Base-by-base conservation (phyloP, 1,139 yeast genomes). In the Spathaspora sp. region DNA sequence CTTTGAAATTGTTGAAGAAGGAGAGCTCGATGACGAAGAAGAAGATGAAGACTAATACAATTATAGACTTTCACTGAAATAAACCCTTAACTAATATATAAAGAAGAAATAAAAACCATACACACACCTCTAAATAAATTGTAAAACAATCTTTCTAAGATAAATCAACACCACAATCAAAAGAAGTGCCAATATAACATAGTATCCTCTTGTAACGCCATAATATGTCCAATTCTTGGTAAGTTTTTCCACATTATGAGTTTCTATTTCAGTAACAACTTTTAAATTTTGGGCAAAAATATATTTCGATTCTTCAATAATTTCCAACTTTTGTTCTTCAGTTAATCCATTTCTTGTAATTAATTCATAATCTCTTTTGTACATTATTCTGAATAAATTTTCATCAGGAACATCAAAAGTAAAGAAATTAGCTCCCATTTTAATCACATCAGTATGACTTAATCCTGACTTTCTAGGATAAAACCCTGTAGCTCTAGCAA, bases 361-460 rank as follows among this genome's bases (percentile, higher is more conserved):
- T 49, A 87, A 70, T 67, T 89, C 96, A 65, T 83, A 88, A 53
- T 85, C 87, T 56, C 86, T 76, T 70, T 87, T 88, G 68, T 84
- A 89, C 31, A 72, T 64, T 42, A 82, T 65, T 59, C 95, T 77
- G 52, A 88, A 75, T 46, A 76, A 71, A 54, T 81, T 78, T 60
- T 84, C 89, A 57, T 85, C 89, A 36, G 81, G 82, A 25, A 81
- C 86, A 51, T 84, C 87, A 58, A 86, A 86, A 43, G 75, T 77
- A 68, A 84, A 89, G 59, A 88, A 80, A 61, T 86, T 85, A 4
- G 90, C 81, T 15, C 91, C 95, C 57, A 70, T 53, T 43, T 67
- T 62, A 29, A 82, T 76, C 41, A 85, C 76, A 47, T 86, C 89
- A 43, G 77, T 85, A 47, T 81, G 82, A 25, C 78, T 65, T 53